Evolutionary conservation across 345 rosid genomes (phyloP).

Genomic region (Hevea brasiliensis): DNA sequence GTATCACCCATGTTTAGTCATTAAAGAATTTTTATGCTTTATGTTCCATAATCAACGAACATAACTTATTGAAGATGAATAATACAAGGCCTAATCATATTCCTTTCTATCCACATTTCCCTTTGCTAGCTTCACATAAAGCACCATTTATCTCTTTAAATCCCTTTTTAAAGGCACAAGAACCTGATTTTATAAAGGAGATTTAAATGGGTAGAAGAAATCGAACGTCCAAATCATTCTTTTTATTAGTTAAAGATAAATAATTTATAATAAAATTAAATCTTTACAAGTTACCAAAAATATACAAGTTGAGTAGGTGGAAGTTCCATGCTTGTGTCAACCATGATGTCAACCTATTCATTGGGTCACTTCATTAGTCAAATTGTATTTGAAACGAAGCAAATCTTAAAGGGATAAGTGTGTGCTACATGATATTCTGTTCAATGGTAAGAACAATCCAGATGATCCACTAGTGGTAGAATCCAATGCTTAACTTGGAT

Average conservation of each 20-base stretch:
- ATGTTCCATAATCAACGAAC: not conserved
- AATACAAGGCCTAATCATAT: not conserved
- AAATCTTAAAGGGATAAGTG: not conserved
- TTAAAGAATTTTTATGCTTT: not conserved
- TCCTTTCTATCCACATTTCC: slow-evolving; percentile 6
- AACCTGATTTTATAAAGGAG: not conserved
- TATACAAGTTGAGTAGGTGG: too few relatives aligned
- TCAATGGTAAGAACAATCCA: slow-evolving; percentile 10
- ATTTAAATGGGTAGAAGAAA: not conserved
- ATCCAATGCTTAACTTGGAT: slow-evolving; percentile 18
- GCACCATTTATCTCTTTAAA: not conserved
- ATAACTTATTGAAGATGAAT: not conserved
- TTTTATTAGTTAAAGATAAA: too few relatives aligned
- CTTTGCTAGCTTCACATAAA: not conserved
- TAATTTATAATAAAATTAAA: too few relatives aligned
- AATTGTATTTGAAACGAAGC: not conserved
- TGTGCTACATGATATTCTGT: not conserved
- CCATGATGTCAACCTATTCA: not conserved
- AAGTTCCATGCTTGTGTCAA: not conserved
- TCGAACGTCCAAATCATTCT: too few relatives aligned
- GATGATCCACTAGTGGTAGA: slow-evolving; percentile 12
- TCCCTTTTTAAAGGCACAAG: not conserved
- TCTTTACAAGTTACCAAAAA: too few relatives aligned
- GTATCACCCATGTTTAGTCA: too few relatives aligned
- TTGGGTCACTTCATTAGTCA: not conserved